A percentile compares a stretch with the other conserved stretches of the same genome.
Evolutionary conservation across 768 basidiomycete species (phyloP).

Genomic region (Gymnopilus dilepis): DNA sequence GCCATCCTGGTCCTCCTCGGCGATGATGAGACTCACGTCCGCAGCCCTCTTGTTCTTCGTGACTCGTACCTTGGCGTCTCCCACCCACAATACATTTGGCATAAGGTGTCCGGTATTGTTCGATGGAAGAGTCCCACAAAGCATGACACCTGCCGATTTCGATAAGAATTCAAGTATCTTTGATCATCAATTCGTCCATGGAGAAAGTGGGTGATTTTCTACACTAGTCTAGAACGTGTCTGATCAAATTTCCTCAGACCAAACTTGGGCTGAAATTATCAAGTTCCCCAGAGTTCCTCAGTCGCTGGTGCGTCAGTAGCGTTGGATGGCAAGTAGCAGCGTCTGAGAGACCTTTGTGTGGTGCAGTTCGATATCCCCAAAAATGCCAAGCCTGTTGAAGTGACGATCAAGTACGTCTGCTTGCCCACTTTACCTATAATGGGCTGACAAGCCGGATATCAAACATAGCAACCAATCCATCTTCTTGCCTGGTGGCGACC

Average conservation of each 20-base stretch:
- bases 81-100: background rate
- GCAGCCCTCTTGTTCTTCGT: background rate
- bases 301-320: slow-evolving; percentile 7
- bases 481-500: slow-evolving; percentile 19
- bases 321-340: background rate
- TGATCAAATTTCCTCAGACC: slow-evolving; percentile 5
- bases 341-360: background rate
- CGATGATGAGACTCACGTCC: background rate
- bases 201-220: slow-evolving; percentile 15
- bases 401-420: slow-evolving; percentile 18
- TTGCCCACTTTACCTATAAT: too few species aligned
- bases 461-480: slow-evolving; percentile 19
- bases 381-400: slow-evolving; percentile 21
- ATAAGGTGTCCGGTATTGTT: slow-evolving; percentile 17
- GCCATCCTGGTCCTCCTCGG: background rate
- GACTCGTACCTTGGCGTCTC: background rate
- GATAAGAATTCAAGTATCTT: slow-evolving; percentile 23
- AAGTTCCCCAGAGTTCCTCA: slow-evolving; percentile 16
- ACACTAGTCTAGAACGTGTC: background rate
- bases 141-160: slow-evolving; percentile 21
- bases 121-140: slow-evolving; percentile 19
- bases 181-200: slow-evolving; percentile 23
- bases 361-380: slow-evolving; percentile 21
- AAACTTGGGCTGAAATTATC: slow-evolving; percentile 22
- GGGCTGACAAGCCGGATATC: background rate